Evolutionary conservation across 805 yeast species (phyloP), one percentile per base, ranked within the genome.

Genomic region (Wickerhamiella lipophila): DNA sequence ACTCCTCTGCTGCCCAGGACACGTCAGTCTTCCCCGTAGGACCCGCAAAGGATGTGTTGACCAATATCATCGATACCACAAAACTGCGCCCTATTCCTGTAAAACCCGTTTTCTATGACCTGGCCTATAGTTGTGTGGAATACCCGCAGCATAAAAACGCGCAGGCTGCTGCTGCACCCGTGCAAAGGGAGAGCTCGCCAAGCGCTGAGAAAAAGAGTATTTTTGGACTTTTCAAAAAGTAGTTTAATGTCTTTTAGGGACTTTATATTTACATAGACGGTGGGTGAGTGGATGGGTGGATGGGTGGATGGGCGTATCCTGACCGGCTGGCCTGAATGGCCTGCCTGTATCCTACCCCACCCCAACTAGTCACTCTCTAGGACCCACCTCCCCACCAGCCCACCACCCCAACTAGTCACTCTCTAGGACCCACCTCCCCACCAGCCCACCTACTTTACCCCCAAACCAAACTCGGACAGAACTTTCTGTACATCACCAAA

Each of bases 31-130:
- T 60, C 51, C 75, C 76, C 7, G 47, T 52, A 2, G 59, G 66
- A 4, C 48, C 53, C 4, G 51, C 62, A 11, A 58, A 55, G 6
- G 52, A 52, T 15, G 53, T 62, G 6, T 49, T 60, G 16, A 46
- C 49, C 16, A 46, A 56, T 6, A 52, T 66, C 18, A 71, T 61
- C 11, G 62, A 65, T 46, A 51, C 67, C 16, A 58, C 61, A 3
- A 58, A 63, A 11, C 44, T 86, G 36, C 68, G 66, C 53, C 83
- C 94, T 0, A 76, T 83, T 1, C 73, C 78, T 47, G 76, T 81
- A 50, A 89, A 92, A 65, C 96, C 98, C 0, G 94, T 87, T 8
- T 74, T 88, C 58, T 92, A 86, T 58, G 98, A 89, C 62, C 70
- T 85, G 55, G 97, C 94, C 0, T 88, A 72, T 69, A 88, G 87